A percentile compares a stretch with the other conserved stretches of the same genome.
Conservation (phyloP, 495 filamentous ascomycete genomes). For the Aspergillus funiculosus region DNA sequence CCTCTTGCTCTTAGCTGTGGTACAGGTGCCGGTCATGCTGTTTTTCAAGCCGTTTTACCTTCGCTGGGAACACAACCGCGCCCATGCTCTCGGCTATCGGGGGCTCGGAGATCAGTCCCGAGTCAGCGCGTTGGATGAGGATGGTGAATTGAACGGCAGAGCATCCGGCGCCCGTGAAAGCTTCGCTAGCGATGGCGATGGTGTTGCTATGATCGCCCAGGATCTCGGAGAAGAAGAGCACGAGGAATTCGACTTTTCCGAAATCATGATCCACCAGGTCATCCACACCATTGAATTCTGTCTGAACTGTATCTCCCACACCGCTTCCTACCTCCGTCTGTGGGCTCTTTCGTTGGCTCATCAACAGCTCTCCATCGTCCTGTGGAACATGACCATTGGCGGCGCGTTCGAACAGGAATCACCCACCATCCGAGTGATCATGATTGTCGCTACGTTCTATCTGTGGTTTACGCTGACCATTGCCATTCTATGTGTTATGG, state of each 20-base stretch:
- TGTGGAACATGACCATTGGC: conserved; percentile 92
- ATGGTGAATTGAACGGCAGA: conserved; percentile 51
- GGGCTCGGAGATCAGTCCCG: conserved; percentile 82
- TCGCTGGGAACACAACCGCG: conserved; percentile 83
- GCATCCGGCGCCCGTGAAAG: conserved; percentile 54
- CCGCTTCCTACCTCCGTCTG: conserved; percentile 95
- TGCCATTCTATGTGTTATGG: conserved; percentile 71
- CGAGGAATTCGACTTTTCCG: conserved; percentile 93
- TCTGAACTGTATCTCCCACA: conserved; percentile 98
- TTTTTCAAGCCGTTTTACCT: conserved; percentile 95
- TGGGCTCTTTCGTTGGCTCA: conserved; percentile 97
- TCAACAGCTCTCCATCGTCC: conserved; percentile 91
- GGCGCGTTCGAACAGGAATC: conserved; percentile 58
- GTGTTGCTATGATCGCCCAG: conserved; percentile 85
- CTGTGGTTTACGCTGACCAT: conserved; percentile 84
- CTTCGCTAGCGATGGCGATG: conserved; percentile 75
- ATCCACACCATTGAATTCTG: conserved; percentile 99
- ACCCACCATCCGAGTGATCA: conserved; percentile 66
- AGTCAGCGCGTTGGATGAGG: conserved; percentile 83
- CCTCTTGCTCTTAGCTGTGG: conserved; percentile 75
- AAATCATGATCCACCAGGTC: conserved; percentile 97
- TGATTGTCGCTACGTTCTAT: conserved; percentile 72
- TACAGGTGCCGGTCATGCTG: conserved; percentile 83
- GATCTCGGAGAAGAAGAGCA: conserved; percentile 70
- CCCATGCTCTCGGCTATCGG: conserved; percentile 81